Conservation (phyloP, 192 early-diverging fungal genomes). For the Spizellomyces punctatus region DNA sequence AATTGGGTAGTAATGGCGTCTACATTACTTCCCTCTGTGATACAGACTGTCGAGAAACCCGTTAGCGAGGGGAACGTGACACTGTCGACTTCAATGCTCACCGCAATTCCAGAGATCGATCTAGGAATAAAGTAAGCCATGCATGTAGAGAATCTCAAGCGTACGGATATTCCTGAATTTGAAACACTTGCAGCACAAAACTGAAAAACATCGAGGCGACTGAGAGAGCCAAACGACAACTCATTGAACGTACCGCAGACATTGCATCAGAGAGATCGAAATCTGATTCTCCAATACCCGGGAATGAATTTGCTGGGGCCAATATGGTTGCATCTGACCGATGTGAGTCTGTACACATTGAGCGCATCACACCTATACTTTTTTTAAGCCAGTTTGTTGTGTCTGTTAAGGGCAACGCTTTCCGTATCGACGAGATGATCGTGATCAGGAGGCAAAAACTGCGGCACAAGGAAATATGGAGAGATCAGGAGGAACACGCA, state of each 20-base stretch:
- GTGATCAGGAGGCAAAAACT: constrained; percentile 20
- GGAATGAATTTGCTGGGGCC: constrained; percentile 19
- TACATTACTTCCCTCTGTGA: constrained; percentile 4
- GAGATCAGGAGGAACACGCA: constrained; percentile 1
- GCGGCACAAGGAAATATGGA: too few species aligned
- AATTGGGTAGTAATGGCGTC: neutral
- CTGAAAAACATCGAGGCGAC: constrained; percentile 83
- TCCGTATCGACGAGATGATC: neutral
- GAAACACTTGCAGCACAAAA: constrained; percentile 22
- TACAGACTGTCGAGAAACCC: constrained; percentile 59
- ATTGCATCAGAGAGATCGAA: neutral
- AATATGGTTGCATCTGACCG: constrained; percentile 42
- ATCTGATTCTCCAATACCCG: neutral
- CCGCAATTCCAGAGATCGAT: constrained; percentile 90
- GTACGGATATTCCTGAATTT: neutral
- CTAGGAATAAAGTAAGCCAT: constrained; percentile 74
- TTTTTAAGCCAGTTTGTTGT: constrained; percentile 22
- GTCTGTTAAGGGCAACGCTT: constrained; percentile 16
- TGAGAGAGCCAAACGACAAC: constrained; percentile 69
- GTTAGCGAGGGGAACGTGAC: constrained; percentile 85
- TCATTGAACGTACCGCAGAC: constrained; percentile 48
- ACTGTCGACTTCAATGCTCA: constrained; percentile 83
- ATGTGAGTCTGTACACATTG: constrained; percentile 30
- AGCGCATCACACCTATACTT: constrained; percentile 17
- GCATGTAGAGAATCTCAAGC: neutral